Evolutionary conservation across 352 stramenopile species (phyloP).

Genomic region (Phytophthora hybrid): DNA sequence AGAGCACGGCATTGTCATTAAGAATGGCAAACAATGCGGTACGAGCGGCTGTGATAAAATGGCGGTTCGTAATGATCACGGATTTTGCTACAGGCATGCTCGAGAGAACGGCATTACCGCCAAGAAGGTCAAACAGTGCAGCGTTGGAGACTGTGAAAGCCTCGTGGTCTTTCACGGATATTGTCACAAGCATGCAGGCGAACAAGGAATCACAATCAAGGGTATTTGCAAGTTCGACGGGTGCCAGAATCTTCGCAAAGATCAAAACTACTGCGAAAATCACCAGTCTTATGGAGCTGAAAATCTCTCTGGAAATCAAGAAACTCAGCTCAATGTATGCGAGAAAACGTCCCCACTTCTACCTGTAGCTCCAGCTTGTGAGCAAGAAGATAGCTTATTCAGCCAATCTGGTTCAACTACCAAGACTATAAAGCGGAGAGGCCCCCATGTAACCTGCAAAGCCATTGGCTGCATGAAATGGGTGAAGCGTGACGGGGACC

Average conservation of each 20-base stretch:
- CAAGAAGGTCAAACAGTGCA: neutral
- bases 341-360: neutral
- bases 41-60: neutral
- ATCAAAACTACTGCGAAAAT: neutral
- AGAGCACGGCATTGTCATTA: neutral
- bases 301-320: neutral
- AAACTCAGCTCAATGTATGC: neutral
- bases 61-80: neutral
- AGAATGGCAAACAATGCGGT: neutral
- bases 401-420: neutral
- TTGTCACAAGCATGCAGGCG: neutral
- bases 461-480: constrained; percentile 7
- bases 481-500: constrained; percentile 4
- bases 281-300: neutral
- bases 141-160: neutral
- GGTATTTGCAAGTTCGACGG: neutral
- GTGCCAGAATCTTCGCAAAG: neutral
- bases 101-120: neutral
- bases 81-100: neutral
- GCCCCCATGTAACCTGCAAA: constrained; percentile 2
- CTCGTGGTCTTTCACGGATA: neutral
- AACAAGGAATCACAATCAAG: neutral
- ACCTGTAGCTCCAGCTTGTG: neutral
- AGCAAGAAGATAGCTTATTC: neutral
- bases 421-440: neutral